Conservation (phyloP, 192 early-diverging fungal genomes). For the Coemansia reversa region DNA sequence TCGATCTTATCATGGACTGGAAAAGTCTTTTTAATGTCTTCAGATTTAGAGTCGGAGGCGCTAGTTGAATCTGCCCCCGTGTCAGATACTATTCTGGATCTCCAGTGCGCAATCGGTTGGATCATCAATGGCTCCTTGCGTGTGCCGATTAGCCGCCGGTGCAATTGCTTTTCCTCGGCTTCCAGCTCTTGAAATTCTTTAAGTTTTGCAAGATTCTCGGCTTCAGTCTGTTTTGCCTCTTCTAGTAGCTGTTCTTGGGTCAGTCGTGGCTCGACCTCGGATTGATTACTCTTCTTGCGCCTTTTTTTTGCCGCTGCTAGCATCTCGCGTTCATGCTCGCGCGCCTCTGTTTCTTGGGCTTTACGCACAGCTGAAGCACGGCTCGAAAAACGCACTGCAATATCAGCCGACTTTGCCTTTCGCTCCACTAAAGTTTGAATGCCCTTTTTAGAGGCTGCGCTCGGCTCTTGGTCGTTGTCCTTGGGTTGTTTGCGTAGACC, state of each 20-base stretch:
- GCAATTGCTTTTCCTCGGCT: constrained; percentile 37
- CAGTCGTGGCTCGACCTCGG: constrained; percentile 8
- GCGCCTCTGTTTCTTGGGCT: constrained; percentile 36
- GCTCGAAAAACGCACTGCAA: constrained; percentile 38
- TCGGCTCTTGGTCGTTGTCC: neutral
- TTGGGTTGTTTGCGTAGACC: neutral
- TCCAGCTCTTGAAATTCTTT: constrained; percentile 35
- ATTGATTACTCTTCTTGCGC: constrained; percentile 5
- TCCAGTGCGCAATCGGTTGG: constrained; percentile 41
- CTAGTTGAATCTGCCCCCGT: neutral
- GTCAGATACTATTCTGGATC: constrained; percentile 7
- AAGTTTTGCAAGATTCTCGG: constrained; percentile 34
- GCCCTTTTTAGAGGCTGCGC: neutral
- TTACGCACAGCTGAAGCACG: constrained; percentile 45
- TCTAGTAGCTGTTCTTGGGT: constrained; percentile 51
- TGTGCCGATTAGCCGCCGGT: constrained; percentile 14
- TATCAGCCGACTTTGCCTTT: constrained; percentile 8
- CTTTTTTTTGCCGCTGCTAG: constrained; percentile 26
- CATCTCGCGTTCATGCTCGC: constrained; percentile 30
- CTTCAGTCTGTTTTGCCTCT: constrained; percentile 46
- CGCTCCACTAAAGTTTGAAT: neutral
- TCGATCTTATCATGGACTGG: constrained; percentile 2
- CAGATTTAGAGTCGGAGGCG: neutral
- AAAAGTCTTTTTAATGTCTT: too few relatives aligned
- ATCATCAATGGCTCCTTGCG: constrained; percentile 44